These are phyloP conservation scores for Phytophthora vignae DNA, from an alignment of 352 stramenopile genomes.

Conservation along the genomic window DNA sequence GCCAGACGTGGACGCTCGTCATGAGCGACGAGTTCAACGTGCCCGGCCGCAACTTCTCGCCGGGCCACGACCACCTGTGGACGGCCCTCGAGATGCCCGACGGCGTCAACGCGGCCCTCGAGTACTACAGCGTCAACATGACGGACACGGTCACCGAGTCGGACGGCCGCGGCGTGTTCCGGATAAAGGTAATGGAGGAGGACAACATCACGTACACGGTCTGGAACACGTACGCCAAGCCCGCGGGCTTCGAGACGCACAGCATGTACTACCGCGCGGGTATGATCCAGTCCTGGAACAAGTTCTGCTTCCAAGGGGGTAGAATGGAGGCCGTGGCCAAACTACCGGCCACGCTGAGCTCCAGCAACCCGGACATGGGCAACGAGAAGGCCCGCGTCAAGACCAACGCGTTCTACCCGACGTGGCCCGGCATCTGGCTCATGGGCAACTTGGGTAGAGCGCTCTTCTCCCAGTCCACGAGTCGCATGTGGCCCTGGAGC, in stretches of 20 bases:
- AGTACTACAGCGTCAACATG: constrained; percentile 93
- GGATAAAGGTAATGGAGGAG: constrained; percentile 48
- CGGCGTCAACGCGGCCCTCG: constrained; percentile 68
- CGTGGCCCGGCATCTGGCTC: constrained; percentile 96
- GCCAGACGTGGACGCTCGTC: constrained; percentile 63
- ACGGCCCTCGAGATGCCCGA: constrained; percentile 65
- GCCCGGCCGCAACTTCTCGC: constrained; percentile 58
- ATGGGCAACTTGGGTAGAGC: constrained; percentile 95
- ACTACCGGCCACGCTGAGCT: constrained; percentile 84
- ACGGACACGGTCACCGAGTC: constrained; percentile 47
- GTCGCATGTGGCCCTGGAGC: constrained; percentile 96
- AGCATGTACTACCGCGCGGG: constrained; percentile 66
- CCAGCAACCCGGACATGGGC: constrained; percentile 61
- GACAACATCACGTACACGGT: constrained; percentile 55
- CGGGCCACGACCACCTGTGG: constrained; percentile 78
- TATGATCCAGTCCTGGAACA: constrained; percentile 93
- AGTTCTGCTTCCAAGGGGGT: constrained; percentile 94
- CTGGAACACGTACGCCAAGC: constrained; percentile 53
- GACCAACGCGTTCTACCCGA: constrained; percentile 64
- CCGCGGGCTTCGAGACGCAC: constrained; percentile 46
- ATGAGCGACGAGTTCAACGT: constrained; percentile 85
- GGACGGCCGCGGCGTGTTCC: constrained; percentile 42
- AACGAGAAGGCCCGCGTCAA: constrained; percentile 45
- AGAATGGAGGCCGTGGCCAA: constrained; percentile 90
- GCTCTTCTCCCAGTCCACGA: constrained; percentile 92